Percentiles rank a stretch among this genome's conserved stretches.
These are phyloP conservation scores for Xylaria sp. DNA, from an alignment of 2,329 filamentous ascomycete genomes.

Conservation along the genomic window DNA sequence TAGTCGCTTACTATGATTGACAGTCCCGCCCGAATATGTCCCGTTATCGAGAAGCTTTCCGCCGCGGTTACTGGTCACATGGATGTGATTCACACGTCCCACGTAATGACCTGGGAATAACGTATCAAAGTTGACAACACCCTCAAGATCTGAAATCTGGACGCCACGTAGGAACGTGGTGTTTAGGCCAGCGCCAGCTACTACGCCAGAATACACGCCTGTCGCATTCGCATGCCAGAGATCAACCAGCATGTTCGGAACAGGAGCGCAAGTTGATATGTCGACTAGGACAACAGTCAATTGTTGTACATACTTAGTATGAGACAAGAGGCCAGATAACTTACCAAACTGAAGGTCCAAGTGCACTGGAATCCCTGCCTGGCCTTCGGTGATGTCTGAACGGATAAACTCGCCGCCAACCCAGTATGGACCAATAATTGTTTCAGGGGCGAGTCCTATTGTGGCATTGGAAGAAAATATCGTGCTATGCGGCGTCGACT, in stretches of 20 bases:
- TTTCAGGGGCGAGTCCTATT: conserved; percentile 40
- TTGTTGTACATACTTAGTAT: not conserved
- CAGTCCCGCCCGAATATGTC: conserved; percentile 59
- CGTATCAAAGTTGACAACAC: conserved; percentile 55
- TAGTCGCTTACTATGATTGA: conserved; percentile 56
- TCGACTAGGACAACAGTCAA: conserved; percentile 42
- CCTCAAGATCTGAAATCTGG: conserved; percentile 54
- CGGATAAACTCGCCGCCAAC: conserved; percentile 51
- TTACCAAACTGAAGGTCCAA: conserved; percentile 50
- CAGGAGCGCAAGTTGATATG: conserved; percentile 48
- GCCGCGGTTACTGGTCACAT: conserved; percentile 47
- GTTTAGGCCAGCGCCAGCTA: conserved; percentile 51
- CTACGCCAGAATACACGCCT: conserved; percentile 54
- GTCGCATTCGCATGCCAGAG: conserved; percentile 55
- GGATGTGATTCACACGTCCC: conserved; percentile 54
- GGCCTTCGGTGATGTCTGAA: conserved; percentile 48
- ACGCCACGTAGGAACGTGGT: conserved; percentile 57
- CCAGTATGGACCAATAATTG: conserved; percentile 42
- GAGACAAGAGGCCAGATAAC: not conserved
- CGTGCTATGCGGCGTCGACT: conserved; percentile 35
- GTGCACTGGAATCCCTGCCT: conserved; percentile 51
- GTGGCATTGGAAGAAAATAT: conserved; percentile 42
- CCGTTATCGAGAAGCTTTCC: conserved; percentile 57
- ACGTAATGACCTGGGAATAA: conserved; percentile 59
- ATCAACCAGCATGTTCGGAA: conserved; percentile 50